These are phyloP conservation scores for Penicillium fimorum DNA, from an alignment of 495 filamentous ascomycete species.

Conservation along the genomic window DNA sequence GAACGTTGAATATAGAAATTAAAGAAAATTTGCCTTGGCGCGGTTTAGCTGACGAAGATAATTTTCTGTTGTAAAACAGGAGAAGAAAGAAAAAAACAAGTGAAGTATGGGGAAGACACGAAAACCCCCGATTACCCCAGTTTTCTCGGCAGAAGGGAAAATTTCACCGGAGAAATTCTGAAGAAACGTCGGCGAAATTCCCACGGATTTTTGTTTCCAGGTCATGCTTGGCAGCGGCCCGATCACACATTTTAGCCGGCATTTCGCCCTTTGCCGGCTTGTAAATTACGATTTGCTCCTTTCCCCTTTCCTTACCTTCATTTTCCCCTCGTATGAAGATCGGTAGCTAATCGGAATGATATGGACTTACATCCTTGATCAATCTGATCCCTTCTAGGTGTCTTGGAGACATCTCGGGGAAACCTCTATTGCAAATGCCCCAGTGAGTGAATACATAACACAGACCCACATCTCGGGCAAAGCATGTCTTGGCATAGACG, in stretches of 20 bases:
- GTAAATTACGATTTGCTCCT: background rate
- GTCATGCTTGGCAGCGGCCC: background rate
- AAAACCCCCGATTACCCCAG: background rate
- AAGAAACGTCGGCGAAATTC: background rate
- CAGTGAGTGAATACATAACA: background rate
- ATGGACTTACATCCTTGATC: background rate
- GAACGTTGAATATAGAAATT: too few relatives aligned
- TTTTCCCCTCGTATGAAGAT: background rate
- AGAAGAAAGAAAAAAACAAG: background rate
- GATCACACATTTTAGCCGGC: background rate
- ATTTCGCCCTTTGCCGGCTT: background rate
- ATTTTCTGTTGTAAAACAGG: background rate
- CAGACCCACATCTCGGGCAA: background rate
- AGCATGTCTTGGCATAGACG: background rate
- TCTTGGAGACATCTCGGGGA: background rate
- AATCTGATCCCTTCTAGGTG: background rate
- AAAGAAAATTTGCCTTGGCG: too few relatives aligned
- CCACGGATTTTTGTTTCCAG: background rate
- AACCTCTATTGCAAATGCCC: background rate
- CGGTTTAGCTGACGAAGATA: too few relatives aligned
- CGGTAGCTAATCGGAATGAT: background rate
- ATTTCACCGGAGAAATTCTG: background rate
- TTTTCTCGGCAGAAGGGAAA: background rate
- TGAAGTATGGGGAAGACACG: background rate
- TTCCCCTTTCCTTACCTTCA: too few relatives aligned